phyloP scores from a whole-genome alignment of 2,329 filamentous ascomycete species.

The Orbilia ellipsospora region DNA sequence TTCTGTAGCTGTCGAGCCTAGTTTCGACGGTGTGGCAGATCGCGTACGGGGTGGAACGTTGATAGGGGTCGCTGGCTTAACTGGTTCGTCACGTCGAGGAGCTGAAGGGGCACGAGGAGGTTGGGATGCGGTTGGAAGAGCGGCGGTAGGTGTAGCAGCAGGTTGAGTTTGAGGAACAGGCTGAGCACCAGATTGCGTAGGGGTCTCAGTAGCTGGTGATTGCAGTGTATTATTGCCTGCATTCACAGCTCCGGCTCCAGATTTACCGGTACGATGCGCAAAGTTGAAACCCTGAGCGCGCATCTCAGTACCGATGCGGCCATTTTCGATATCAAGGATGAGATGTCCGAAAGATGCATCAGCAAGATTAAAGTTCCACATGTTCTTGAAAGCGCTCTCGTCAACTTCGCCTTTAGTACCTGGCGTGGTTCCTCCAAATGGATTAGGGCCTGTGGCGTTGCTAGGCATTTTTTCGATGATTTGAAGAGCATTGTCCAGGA shows the following conservation, averaged over 20 bases:
- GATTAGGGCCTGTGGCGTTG: slow-evolving; percentile 93
- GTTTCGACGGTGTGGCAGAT: slow-evolving; percentile 59
- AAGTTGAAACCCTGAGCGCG: slow-evolving; percentile 99
- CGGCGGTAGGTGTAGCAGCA: slow-evolving; percentile 27
- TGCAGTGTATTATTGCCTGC: slow-evolving; percentile 3
- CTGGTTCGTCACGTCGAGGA: slow-evolving; percentile 52
- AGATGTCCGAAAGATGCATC: slow-evolving; percentile 98
- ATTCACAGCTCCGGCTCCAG: slow-evolving; percentile 59
- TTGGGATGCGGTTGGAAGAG: slow-evolving; percentile 58
- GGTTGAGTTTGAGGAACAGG: slow-evolving; percentile 55
- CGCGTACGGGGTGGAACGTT: slow-evolving; percentile 59
- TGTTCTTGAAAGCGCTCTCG: slow-evolving; percentile 99
- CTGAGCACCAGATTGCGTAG: slow-evolving; percentile 50
- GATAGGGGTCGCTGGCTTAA: slow-evolving; percentile 59
- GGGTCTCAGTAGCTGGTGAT: slow-evolving; percentile 13
- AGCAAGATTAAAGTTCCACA: slow-evolving; percentile 99
- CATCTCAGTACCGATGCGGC: slow-evolving; percentile 98
- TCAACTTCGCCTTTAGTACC: slow-evolving; percentile 85
- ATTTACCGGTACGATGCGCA: slow-evolving; percentile 88
- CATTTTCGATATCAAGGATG: slow-evolving; percentile 92
- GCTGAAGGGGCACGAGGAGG: slow-evolving; percentile 58
- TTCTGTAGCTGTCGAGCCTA: slow-evolving; percentile 63
- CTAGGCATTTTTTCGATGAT: slow-evolving; percentile 98
- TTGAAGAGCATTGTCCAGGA: slow-evolving; percentile 88
- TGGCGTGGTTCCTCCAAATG: slow-evolving; percentile 82